Conservation (phyloP, 305 asterid species). For the Stenogyne calaminthoides region DNA sequence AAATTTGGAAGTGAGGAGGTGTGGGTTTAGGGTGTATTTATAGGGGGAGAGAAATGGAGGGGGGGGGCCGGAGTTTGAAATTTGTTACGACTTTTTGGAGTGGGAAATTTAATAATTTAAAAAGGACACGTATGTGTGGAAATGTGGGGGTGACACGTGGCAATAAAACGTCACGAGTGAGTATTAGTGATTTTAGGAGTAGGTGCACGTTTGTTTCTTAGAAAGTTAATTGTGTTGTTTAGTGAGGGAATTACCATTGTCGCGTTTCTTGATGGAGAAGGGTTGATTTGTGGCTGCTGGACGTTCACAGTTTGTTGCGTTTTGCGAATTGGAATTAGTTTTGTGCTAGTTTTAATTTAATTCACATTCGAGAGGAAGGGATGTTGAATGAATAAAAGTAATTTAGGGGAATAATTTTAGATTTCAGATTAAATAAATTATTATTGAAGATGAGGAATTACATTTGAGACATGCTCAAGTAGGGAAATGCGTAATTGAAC, state of each 20-base stretch:
- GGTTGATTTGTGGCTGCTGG: too few relatives aligned
- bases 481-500: too few relatives aligned
- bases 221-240: not conserved
- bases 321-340: too few relatives aligned
- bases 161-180: slow-evolving; percentile 3
- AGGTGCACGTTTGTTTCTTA: slow-evolving; percentile 3
- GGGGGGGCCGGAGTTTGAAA: slow-evolving; percentile 19
- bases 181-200: not conserved
- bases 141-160: slow-evolving; percentile 31
- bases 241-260: not conserved
- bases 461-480: too few relatives aligned
- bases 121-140: slow-evolving; percentile 35
- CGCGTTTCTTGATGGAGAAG: slow-evolving; percentile 34
- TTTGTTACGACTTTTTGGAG: slow-evolving; percentile 18
- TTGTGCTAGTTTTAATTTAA: too few relatives aligned
- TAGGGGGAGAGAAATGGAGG: not conserved
- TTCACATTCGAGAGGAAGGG: too few relatives aligned
- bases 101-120: not conserved
- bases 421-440: too few relatives aligned
- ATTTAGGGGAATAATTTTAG: too few relatives aligned
- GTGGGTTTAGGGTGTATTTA: not conserved
- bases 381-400: too few relatives aligned
- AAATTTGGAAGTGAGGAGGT: slow-evolving; percentile 9
- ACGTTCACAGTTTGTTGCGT: too few relatives aligned
- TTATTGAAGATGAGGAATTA: too few relatives aligned